Percentiles rank a stretch among this genome's conserved stretches.
These are phyloP conservation scores for Falciphora oryzae DNA, from an alignment of 2,329 filamentous ascomycete genomes.

Conservation along the genomic window DNA sequence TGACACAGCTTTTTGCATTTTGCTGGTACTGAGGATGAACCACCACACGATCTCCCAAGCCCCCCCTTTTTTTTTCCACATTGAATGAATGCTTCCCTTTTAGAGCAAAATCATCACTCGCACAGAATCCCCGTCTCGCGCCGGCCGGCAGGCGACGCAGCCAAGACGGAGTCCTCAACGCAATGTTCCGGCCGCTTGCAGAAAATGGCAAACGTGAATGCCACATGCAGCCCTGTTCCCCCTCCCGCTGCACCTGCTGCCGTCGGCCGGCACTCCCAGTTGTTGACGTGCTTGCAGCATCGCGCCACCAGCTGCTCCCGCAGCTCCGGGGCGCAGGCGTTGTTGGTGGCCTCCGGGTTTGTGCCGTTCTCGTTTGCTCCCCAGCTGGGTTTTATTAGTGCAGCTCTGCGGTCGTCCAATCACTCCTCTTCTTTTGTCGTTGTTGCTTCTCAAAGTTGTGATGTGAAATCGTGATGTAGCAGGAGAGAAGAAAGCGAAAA, in stretches of 20 bases:
- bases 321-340: not conserved
- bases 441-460: too few relatives aligned
- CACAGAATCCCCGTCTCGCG: too few relatives aligned
- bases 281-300: constrained; percentile 10
- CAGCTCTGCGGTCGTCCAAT: too few relatives aligned
- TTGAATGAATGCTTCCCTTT: too few relatives aligned
- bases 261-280: constrained; percentile 7
- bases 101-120: too few relatives aligned
- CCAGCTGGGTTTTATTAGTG: not conserved
- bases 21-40: not conserved
- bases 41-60: too few relatives aligned
- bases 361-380: not conserved
- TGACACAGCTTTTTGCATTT: constrained; percentile 4
- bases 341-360: too few relatives aligned
- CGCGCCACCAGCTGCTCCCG: constrained; percentile 6
- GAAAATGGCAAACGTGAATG: constrained; percentile 9
- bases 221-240: not conserved
- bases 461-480: too few relatives aligned
- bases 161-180: constrained; percentile 6
- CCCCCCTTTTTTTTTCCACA: too few relatives aligned
- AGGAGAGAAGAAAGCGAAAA: not conserved
- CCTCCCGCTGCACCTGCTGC: too few relatives aligned
- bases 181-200: constrained; percentile 8
- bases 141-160: not conserved
- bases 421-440: too few relatives aligned